Percentiles rank a stretch among this genome's conserved stretches.
These are phyloP conservation scores for Thielaviopsis euricoi DNA, from an alignment of 2,329 filamentous ascomycete genomes.

Conservation along the genomic window DNA sequence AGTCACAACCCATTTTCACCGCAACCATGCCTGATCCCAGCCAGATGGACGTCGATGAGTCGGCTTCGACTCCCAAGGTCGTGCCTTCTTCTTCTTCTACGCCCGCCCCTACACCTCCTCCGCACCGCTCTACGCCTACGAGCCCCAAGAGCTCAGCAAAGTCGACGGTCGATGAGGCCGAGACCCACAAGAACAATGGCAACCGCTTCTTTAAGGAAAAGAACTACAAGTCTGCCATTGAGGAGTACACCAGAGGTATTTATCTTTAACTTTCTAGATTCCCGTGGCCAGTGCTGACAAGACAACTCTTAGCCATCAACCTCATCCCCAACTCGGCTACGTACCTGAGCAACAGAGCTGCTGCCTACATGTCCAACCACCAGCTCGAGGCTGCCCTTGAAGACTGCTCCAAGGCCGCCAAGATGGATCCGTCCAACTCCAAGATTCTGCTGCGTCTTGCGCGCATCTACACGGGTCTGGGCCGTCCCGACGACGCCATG, in stretches of 20 bases:
- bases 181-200: conserved; percentile 78
- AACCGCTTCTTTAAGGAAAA: conserved; percentile 96
- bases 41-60: conserved; percentile 67
- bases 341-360: conserved; percentile 87
- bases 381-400: conserved; percentile 67
- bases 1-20: conserved; percentile 32
- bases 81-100: conserved; percentile 34
- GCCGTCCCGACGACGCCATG: conserved; percentile 73
- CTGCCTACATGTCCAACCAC: conserved; percentile 79
- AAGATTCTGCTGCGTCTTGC: conserved; percentile 82
- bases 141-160: conserved; percentile 42
- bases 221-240: conserved; percentile 73
- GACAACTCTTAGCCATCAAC: conserved; percentile 58
- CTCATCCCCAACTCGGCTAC: conserved; percentile 72
- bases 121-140: conserved; percentile 38
- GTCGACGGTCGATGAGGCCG: conserved; percentile 55
- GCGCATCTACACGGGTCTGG: conserved; percentile 75
- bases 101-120: conserved; percentile 45
- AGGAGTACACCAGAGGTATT: conserved; percentile 86
- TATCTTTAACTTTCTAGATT: conserved; percentile 11
- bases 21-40: conserved; percentile 43
- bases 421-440: conserved; percentile 68
- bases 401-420: conserved; percentile 68
- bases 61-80: conserved; percentile 30
- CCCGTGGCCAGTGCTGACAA: neutral